These are phyloP conservation scores for Neofusicoccum parvum DNA, from an alignment of 2,329 filamentous ascomycete genomes.

Conservation along the genomic window DNA sequence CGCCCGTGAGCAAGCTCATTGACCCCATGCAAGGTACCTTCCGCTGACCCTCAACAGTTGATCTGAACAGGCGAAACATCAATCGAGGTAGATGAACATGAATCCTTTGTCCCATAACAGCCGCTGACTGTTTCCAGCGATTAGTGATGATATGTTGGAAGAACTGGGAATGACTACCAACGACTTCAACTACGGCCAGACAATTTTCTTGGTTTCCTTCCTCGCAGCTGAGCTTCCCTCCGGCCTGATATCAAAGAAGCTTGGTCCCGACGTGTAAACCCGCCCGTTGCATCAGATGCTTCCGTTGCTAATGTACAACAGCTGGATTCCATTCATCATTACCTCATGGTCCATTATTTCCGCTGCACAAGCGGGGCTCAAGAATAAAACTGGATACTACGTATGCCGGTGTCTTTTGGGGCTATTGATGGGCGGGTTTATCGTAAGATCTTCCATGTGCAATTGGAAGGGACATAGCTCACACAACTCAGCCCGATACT, in stretches of 20 bases:
- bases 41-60: constrained; percentile 2
- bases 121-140: constrained; percentile 5
- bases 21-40: too few relatives aligned
- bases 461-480: not conserved
- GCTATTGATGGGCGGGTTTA: constrained; percentile 59
- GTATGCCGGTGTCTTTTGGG: constrained; percentile 46
- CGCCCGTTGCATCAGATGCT: not conserved
- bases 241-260: constrained; percentile 6
- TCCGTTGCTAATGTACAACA: not conserved
- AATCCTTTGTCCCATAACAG: constrained; percentile 27
- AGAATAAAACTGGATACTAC: constrained; percentile 20
- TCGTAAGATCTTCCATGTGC: constrained; percentile 26
- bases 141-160: constrained; percentile 26
- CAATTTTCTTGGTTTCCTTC: constrained; percentile 31
- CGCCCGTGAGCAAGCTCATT: not conserved
- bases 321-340: constrained; percentile 14
- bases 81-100: constrained; percentile 24
- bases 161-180: constrained; percentile 31
- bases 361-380: constrained; percentile 22
- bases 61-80: constrained; percentile 33
- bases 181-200: constrained; percentile 34
- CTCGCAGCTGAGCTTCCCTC: constrained; percentile 21
- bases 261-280: constrained; percentile 1
- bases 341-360: constrained; percentile 23
- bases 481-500: constrained; percentile 44